These are phyloP conservation scores for Saitozyma sp. DNA, from an alignment of 768 basidiomycete genomes.

Conservation along the genomic window DNA sequence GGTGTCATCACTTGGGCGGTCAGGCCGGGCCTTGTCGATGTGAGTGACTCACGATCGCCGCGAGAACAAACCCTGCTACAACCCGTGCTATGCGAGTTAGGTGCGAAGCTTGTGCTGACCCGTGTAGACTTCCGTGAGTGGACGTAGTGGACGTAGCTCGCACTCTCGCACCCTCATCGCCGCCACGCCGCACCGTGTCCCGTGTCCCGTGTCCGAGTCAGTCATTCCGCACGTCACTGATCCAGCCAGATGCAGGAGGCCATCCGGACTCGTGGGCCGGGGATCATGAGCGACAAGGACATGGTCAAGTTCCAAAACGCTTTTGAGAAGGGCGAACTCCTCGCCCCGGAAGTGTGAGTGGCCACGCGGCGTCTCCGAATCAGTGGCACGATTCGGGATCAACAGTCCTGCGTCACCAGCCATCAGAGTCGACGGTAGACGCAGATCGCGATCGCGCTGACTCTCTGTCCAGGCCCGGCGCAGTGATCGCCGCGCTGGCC, in stretches of 20 bases:
- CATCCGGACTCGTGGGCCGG: conserved; percentile 39
- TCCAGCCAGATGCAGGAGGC: conserved; percentile 56
- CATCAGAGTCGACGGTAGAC: no score
- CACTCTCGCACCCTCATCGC: conserved; percentile 3
- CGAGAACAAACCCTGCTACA: neutral
- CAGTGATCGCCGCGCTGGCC: conserved; percentile 70
- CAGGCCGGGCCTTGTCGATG: conserved; percentile 82
- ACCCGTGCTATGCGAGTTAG: no score
- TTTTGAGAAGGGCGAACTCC: conserved; percentile 67
- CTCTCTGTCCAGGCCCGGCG: conserved; percentile 32
- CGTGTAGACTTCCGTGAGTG: conserved; percentile 40
- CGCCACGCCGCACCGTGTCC: neutral
- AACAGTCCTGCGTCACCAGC: no score
- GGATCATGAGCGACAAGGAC: conserved; percentile 61
- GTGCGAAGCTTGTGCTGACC: neutral
- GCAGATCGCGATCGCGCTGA: conserved; percentile 1
- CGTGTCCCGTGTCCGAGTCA: no score
- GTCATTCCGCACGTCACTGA: no score
- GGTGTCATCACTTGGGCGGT: conserved; percentile 69
- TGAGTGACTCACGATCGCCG: conserved; percentile 19
- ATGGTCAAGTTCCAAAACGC: conserved; percentile 63
- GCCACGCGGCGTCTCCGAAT: conserved; percentile 38
- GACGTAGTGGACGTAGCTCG: neutral
- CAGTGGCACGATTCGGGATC: no score
- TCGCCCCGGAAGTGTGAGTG: conserved; percentile 72